These are phyloP conservation scores for Davidsoniella australis DNA, from an alignment of 2,329 filamentous ascomycete genomes.

Conservation along the genomic window DNA sequence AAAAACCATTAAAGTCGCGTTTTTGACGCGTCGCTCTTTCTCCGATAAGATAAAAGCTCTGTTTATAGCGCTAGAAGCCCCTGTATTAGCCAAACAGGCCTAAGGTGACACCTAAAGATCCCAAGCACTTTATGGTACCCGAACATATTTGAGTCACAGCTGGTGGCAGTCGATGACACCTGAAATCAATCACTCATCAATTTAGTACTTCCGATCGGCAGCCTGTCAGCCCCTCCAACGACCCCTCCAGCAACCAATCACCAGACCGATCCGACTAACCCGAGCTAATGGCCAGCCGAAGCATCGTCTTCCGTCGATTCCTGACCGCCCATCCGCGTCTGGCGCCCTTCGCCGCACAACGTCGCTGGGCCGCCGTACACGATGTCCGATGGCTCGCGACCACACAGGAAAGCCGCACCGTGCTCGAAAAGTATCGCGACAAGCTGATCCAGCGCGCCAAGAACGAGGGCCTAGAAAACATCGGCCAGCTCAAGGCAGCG, in stretches of 20 bases:
- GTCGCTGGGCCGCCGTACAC: slow-evolving; percentile 80
- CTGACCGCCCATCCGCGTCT: slow-evolving; percentile 10
- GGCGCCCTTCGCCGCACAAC: slow-evolving; percentile 30
- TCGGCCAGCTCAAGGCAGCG: slow-evolving; percentile 61
- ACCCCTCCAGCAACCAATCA: background rate
- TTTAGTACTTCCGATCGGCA: background rate
- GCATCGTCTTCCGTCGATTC: slow-evolving; percentile 6
- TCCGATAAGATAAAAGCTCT: background rate
- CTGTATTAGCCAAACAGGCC: background rate
- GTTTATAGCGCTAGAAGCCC: background rate
- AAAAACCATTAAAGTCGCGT: slow-evolving; percentile 10
- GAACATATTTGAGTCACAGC: background rate
- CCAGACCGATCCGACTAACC: background rate
- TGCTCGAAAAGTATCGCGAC: slow-evolving; percentile 71
- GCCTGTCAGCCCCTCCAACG: background rate
- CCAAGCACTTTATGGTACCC: background rate
- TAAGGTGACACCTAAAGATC: background rate
- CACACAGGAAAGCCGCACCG: slow-evolving; percentile 46
- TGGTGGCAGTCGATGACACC: background rate
- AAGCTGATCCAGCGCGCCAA: slow-evolving; percentile 74
- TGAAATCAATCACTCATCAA: background rate
- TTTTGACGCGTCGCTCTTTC: background rate
- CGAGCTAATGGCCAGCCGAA: slow-evolving; percentile 5
- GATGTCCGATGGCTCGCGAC: slow-evolving; percentile 82
- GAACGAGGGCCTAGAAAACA: slow-evolving; percentile 49